Evolutionary conservation across 2,329 filamentous ascomycete species (phyloP).

Genomic region (Berkeleyomyces rouxiae): DNA sequence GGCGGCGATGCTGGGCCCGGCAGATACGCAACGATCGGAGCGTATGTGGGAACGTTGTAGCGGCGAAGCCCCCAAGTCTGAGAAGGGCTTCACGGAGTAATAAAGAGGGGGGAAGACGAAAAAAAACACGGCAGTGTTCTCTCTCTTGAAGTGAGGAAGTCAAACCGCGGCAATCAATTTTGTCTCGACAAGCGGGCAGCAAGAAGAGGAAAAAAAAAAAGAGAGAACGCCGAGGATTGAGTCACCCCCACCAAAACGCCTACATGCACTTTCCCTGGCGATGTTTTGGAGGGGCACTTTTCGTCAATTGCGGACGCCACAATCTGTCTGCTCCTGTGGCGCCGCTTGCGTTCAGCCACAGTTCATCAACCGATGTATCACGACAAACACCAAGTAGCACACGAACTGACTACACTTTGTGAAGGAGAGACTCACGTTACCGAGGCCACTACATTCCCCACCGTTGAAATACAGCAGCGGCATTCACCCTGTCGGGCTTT

Average conservation of each 20-base stretch:
- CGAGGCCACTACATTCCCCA: not conserved
- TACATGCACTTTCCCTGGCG: not conserved
- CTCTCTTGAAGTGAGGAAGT: not conserved
- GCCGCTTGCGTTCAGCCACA: not conserved
- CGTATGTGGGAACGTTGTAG: conserved; percentile 13
- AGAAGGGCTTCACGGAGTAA: conserved; percentile 8
- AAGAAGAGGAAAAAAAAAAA: not conserved
- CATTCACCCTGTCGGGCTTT: not conserved
- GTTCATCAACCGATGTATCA: not conserved
- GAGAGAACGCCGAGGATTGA: not conserved
- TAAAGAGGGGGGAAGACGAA: not conserved
- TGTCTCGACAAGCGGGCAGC: not conserved
- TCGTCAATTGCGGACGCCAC: not conserved
- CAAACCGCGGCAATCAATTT: not conserved
- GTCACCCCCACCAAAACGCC: conserved; percentile 1
- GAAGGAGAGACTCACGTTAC: too few species aligned
- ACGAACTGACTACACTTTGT: too few species aligned
- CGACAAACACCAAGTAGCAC: not conserved
- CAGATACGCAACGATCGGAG: conserved; percentile 10
- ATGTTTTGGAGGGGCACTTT: conserved; percentile 2
- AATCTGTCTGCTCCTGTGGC: not conserved
- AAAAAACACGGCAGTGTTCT: not conserved
- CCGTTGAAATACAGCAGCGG: not conserved
- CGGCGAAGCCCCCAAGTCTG: conserved; percentile 9
- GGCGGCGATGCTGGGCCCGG: conserved; percentile 7